Evolutionary conservation across 495 filamentous ascomycete genomes (phyloP).

Genomic region (Bryoglossum gracile): DNA sequence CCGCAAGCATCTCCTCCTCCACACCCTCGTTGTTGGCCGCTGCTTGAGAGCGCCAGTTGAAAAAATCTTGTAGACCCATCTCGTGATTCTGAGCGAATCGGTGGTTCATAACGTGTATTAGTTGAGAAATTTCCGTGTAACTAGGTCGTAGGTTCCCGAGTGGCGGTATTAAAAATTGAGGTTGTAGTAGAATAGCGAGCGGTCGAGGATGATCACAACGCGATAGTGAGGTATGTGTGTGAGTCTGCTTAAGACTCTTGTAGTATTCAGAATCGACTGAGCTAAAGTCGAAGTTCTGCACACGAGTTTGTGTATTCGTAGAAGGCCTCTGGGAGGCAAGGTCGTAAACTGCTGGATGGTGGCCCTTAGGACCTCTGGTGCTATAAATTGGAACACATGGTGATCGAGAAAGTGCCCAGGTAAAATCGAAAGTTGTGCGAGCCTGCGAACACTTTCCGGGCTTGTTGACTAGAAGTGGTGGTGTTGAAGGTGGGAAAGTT

Average conservation of each 20-base stretch:
- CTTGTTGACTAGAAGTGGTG: background rate
- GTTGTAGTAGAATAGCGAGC: no score
- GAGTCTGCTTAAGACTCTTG: background rate
- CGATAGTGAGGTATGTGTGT: background rate
- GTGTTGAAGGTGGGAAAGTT: background rate
- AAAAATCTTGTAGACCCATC: slow-evolving; percentile 22
- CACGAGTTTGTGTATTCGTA: slow-evolving; percentile 2
- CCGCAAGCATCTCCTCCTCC: slow-evolving; percentile 42
- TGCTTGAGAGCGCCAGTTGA: slow-evolving; percentile 19
- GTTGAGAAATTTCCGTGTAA: background rate
- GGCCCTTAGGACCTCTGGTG: slow-evolving; percentile 47
- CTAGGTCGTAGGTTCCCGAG: no score
- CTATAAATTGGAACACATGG: slow-evolving; percentile 47
- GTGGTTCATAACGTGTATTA: slow-evolving; percentile 12
- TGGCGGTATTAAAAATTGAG: no score
- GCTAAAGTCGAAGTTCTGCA: background rate
- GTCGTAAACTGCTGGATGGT: background rate
- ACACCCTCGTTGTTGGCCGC: slow-evolving; percentile 24
- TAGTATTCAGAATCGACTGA: slow-evolving; percentile 6
- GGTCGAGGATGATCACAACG: no score
- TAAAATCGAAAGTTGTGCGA: slow-evolving; percentile 18
- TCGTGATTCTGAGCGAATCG: slow-evolving; percentile 6
- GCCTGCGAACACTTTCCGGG: no score
- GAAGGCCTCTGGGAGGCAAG: background rate
- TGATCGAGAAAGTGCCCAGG: slow-evolving; percentile 6